These are phyloP conservation scores for Rhytidiadelphus loreus DNA, from an alignment of 225 moss, liverwort and hornwort species.

Conservation along the genomic window DNA sequence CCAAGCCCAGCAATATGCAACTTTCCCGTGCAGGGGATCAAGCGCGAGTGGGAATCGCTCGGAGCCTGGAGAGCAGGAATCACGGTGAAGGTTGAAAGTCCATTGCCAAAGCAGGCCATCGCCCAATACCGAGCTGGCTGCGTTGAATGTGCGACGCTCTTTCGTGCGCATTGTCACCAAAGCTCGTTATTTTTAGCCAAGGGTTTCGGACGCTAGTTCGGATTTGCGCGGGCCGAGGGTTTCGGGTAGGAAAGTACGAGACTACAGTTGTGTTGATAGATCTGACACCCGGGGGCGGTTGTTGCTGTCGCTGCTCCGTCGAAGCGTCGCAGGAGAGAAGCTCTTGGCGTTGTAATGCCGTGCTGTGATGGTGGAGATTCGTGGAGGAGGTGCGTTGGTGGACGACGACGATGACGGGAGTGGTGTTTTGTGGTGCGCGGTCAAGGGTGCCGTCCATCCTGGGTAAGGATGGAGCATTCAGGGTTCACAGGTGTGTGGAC, in stretches of 20 bases:
- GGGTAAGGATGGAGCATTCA: background rate
- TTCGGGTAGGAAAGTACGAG: background rate
- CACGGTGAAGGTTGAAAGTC: background rate
- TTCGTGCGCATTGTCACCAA: background rate
- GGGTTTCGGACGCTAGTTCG: background rate
- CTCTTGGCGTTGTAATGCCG: background rate
- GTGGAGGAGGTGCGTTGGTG: background rate
- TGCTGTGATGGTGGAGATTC: background rate
- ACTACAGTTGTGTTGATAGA: background rate
- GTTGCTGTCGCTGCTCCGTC: background rate
- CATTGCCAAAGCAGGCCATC: background rate
- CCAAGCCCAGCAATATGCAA: background rate
- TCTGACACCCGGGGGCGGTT: background rate
- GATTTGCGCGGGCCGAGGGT: background rate
- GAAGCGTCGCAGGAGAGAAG: background rate
- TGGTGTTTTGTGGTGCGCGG: background rate
- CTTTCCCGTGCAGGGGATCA: background rate
- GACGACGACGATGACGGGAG: background rate
- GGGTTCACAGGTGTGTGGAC: background rate
- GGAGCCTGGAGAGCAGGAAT: background rate
- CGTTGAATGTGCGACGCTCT: background rate
- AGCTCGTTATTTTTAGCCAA: background rate
- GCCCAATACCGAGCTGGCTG: background rate
- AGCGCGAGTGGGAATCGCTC: background rate
- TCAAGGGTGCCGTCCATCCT: background rate